Evolutionary conservation across 331 rosid genomes (phyloP), one percentile per base, ranked within the genome.

Genomic region (Erythrophleum ivorense): DNA sequence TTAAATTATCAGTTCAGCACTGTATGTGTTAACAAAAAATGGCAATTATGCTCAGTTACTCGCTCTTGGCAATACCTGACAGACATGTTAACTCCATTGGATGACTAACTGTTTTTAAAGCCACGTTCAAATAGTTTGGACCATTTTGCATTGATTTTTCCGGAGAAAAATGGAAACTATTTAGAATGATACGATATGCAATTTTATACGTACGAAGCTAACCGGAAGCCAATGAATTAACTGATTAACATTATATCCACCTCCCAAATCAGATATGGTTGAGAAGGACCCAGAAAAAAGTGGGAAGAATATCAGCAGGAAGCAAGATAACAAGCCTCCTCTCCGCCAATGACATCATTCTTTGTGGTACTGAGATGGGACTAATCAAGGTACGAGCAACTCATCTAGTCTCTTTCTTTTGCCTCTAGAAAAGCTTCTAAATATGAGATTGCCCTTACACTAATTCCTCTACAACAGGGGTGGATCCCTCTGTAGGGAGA

Each of bases 221-320:
- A 70, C 48, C 36, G 73, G 45, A 31, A 81, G 29, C 36, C 19
- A 46, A 21, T 9, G 58, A 71, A 68, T 57, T 15, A 71, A 66
- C 60, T 86, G 69, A 13, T 63, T 87, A 71, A 78, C 59, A 55
- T 81, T 57, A 75, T 65, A 59, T 18, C 15, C 59, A 77, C 60
- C 78, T 71, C 31, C 68, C 10, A 70, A 84, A 69, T 31, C 85
- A 92, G 97, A 92, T 92, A 36, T 92, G 97, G 97, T 80, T 92
- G 88, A 87, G 97, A 83, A 86, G 90, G 70, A 59, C 85, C 8
- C 88, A 86, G 67, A 91, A 87, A 78, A 91, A 88, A 59, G 75
- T 92, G 54, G 97, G 97, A 57, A 91, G 97, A 88, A 80, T 89
- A 75, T 88, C 95, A 86, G 97, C 91, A 18, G 92, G 97, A 80